Evolutionary conservation across 2,329 filamentous ascomycete genomes (phyloP), one percentile per base, ranked within the genome.

Genomic region (Cercospora zeina): DNA sequence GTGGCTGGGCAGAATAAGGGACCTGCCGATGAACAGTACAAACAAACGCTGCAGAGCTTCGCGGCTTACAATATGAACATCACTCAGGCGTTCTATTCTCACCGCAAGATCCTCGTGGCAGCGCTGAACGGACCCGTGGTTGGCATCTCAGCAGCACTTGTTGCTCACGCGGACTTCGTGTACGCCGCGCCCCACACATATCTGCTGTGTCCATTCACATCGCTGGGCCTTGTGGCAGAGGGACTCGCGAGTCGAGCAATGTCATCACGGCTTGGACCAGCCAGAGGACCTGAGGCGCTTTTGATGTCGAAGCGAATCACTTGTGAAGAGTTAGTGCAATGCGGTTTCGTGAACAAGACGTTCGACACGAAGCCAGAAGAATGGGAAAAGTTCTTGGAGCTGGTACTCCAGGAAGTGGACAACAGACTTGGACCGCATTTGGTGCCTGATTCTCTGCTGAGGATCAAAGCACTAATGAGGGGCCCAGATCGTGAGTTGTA

Each of bases 111-210:
- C 77, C 89, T 97, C 24, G 85, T 97, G 63, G 88, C 88, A 0
- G 95, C 91, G 0, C 87, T 97, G 68, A 97, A 97, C 78, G 95
- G 93, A 2, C 95, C 95, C 5, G 92, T 87, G 10, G 83, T 99
- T 58, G 95, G 95, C 5, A 87, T 97, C 33, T 90, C 89, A 1
- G 95, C 93, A 0, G 93, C 93, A 0, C 78, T 97, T 0, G 81
- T 91, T 62, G 88, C 87, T 30, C 89, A 91, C 75, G 90, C 90
- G 24, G 95, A 97, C 80, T 97, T 97, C 80, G 85, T 97, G 75
- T 97, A 97, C 81, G 87, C 85, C 73, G 83, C 89, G 0, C 92
- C 93, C 0, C 83, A 89, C 69, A 80, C 92, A 31, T 99, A 91
- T 78, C 81, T 97, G 27, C 86, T 97, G 27, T 96, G 93, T 0